phyloP scores from a whole-genome alignment of 164 flowering plant genomes.

The Berberis vulgaris region DNA sequence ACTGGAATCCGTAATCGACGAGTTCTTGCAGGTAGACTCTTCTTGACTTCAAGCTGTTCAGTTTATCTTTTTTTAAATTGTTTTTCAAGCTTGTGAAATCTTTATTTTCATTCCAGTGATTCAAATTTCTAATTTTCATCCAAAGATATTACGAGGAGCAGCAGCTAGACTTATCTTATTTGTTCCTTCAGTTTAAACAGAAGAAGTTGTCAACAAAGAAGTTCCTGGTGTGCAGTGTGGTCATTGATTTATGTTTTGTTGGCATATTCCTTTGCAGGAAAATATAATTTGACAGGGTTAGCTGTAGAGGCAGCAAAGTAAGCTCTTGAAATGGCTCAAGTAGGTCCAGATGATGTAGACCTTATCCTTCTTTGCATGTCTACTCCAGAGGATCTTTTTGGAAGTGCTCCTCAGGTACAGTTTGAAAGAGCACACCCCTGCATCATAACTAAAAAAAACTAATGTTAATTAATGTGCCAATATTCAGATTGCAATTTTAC shows the following conservation, averaged over 20 bases:
- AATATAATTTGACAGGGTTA: slow-evolving; percentile 60
- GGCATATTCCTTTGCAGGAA: slow-evolving; percentile 32
- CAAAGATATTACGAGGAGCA: not conserved
- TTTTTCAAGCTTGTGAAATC: not conserved
- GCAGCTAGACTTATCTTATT: not conserved
- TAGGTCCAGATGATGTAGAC: slow-evolving; percentile 78
- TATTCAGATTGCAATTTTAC: too few relatives aligned
- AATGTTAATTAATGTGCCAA: too few relatives aligned
- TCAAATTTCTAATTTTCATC: not conserved
- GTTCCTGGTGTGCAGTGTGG: not conserved
- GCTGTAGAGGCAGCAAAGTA: slow-evolving; percentile 70
- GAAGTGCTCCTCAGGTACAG: slow-evolving; percentile 88
- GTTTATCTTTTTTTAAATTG: not conserved
- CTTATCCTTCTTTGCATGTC: slow-evolving; percentile 83
- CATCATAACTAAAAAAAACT: too few relatives aligned
- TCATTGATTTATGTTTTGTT: not conserved
- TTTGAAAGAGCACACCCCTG: not conserved
- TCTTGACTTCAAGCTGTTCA: not conserved
- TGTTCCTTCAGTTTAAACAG: not conserved
- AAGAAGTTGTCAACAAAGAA: too few relatives aligned
- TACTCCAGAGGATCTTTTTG: slow-evolving; percentile 97
- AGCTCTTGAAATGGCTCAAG: slow-evolving; percentile 88
- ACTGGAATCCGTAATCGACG: slow-evolving; percentile 90
- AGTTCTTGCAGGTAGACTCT: slow-evolving; percentile 57
- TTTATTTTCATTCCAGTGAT: not conserved